A percentile compares a stretch with the other conserved stretches of the same genome.
phyloP scores from a whole-genome alignment of 169 alveolate species.

The Cyclospora cayetanensis region DNA sequence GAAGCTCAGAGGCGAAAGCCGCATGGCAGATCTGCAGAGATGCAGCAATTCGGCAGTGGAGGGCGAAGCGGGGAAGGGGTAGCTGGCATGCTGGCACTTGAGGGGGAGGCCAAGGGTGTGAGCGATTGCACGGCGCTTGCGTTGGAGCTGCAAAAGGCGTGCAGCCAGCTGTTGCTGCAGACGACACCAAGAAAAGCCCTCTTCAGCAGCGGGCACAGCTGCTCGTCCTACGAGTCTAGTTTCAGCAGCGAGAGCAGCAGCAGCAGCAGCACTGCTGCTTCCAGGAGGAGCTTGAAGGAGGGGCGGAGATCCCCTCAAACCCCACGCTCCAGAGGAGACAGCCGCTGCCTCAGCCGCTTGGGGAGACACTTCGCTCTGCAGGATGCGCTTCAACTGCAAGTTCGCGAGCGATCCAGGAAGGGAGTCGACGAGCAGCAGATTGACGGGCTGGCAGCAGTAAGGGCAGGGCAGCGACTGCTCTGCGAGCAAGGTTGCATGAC shows the following conservation, averaged over 20 bases:
- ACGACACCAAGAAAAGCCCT: neutral
- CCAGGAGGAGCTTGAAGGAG: neutral
- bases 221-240: constrained; percentile 23
- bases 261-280: too few species aligned
- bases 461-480: constrained; percentile 56
- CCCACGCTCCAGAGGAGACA: neutral
- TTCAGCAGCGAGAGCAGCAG: too few species aligned
- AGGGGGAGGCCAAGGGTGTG: neutral
- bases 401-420: constrained; percentile 22
- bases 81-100: neutral
- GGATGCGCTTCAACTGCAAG: neutral
- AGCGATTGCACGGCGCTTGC: neutral
- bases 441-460: constrained; percentile 58
- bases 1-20: constrained; percentile 31
- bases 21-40: neutral
- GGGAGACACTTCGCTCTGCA: neutral
- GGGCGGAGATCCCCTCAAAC: neutral
- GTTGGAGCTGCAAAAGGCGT: neutral
- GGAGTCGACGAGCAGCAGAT: constrained; percentile 47
- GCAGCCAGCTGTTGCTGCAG: neutral
- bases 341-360: neutral
- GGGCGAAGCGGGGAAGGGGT: constrained; percentile 24
- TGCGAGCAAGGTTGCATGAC: neutral
- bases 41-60: neutral
- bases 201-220: neutral